phyloP scores from a whole-genome alignment of 805 yeast species.

The Teunomyces cretensis region DNA sequence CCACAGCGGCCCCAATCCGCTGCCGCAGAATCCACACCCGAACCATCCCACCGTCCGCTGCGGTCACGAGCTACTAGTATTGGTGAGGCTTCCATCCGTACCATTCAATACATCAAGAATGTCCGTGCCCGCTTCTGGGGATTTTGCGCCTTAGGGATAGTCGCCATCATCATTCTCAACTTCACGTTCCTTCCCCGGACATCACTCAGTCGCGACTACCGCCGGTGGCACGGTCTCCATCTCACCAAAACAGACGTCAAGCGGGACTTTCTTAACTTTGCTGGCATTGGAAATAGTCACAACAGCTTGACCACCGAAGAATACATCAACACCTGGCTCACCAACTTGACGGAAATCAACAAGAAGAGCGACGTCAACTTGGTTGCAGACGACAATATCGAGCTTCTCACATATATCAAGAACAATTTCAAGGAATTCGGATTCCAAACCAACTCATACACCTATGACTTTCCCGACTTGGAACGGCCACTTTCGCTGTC shows the following conservation, averaged over 20 bases:
- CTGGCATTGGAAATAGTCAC: conserved; percentile 24
- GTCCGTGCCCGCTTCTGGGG: conserved; percentile 37
- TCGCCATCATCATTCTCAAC: conserved; percentile 55
- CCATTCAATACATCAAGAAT: conserved; percentile 3
- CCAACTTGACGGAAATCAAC: conserved; percentile 27
- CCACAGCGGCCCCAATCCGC: not conserved
- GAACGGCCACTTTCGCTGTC: conserved; percentile 26
- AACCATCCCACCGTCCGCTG: not conserved
- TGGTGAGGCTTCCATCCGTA: conserved; percentile 1
- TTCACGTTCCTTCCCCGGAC: conserved; percentile 81
- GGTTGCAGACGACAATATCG: conserved; percentile 24
- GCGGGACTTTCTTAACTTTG: conserved; percentile 50
- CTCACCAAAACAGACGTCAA: conserved; percentile 70
- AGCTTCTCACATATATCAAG: conserved; percentile 26
- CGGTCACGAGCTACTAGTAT: conserved; percentile 1
- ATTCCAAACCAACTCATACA: conserved; percentile 18
- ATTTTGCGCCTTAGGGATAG: conserved; percentile 48
- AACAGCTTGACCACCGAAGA: conserved; percentile 23
- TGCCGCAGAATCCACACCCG: not conserved
- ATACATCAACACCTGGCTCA: conserved; percentile 26
- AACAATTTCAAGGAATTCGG: conserved; percentile 27
- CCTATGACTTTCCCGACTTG: conserved; percentile 15
- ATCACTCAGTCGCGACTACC: conserved; percentile 74
- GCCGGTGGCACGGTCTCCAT: conserved; percentile 66
- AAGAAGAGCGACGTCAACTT: conserved; percentile 18